phyloP scores from a whole-genome alignment of 2,329 filamentous ascomycete species.

The Macroventuria anomochaeta region DNA sequence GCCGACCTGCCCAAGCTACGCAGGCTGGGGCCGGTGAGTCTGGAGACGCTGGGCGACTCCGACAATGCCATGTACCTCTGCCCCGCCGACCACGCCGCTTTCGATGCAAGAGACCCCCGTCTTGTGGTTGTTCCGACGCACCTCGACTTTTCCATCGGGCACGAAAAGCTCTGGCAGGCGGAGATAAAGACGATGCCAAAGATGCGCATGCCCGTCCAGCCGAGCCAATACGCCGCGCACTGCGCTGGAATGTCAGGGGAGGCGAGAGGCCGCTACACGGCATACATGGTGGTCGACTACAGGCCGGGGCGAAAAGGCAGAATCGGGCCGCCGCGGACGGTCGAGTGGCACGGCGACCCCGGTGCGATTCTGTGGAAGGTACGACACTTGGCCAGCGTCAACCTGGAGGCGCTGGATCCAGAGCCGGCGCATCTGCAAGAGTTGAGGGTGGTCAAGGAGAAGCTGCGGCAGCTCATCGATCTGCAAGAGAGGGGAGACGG shows the following conservation, averaged over 20 bases:
- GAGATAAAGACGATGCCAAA: constrained; percentile 3
- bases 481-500: not conserved
- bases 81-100: too few relatives aligned
- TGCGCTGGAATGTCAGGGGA: constrained; percentile 1
- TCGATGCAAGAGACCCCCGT: too few relatives aligned
- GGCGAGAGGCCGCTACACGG: constrained; percentile 1
- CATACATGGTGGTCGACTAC: constrained; percentile 6
- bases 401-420: constrained; percentile 1
- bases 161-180: not conserved
- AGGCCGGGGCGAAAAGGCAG: too few relatives aligned
- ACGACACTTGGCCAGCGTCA: not conserved
- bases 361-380: not conserved
- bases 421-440: not conserved
- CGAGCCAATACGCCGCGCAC: constrained; percentile 3
- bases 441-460: not conserved
- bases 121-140: constrained; percentile 2
- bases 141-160: constrained; percentile 5
- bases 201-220: constrained; percentile 1
- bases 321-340: not conserved
- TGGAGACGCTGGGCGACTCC: too few relatives aligned
- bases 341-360: constrained; percentile 3
- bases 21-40: too few relatives aligned
- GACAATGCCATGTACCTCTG: too few relatives aligned
- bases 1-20: too few relatives aligned
- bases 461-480: constrained; percentile 1